Evolutionary conservation across 2,329 filamentous ascomycete genomes (phyloP), one percentile per base, ranked within the genome.

Genomic region (Penicillium sclerotigenum): DNA sequence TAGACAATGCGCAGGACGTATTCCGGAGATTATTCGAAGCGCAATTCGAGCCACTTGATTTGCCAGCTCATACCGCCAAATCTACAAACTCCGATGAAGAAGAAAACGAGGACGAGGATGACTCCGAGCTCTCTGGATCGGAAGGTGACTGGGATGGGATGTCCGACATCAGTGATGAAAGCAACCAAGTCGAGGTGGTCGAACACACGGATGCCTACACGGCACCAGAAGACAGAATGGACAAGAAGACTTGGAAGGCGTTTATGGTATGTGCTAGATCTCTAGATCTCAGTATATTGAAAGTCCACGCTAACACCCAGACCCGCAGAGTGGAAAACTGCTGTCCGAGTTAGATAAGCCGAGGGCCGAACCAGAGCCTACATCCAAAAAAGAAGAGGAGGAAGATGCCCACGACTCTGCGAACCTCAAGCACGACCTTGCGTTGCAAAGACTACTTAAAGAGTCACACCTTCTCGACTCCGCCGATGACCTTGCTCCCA

Each of bases 381-480:
- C 69, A 50, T 52, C 58, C 24, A 67, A 71, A 34, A 62, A 69
- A 18, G 74, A 71, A 61, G 71, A 79, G 29, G 75, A 81, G 57
- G 75, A 88, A 68, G 83, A 87, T 68, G 81, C 82, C 49, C 80
- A 80, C 18, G 86, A 88, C 69, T 73, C 79, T 24, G 73, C 78
- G 11, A 88, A 96, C 59, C 81, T 97, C 18, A 91, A 92, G 71
- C 92, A 97, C 73, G 94, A 97, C 73, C 85, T 96, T 52, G 92
- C 90, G 37, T 85, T 99, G 14, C 93, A 97, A 73, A 87, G 91
- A 45, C 85, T 99, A 38, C 85, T 99, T 56, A 83, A 87, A 64
- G 94, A 99, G 80, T 97, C 92, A 0, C 91, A 96, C 75, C 87
- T 97, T 58, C 85, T 97, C 55, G 82, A 85, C 46, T 78, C 83